A percentile compares a stretch with the other conserved stretches of the same genome.
Conservation (phyloP, 2,329 filamentous ascomycete species). For the Colletotrichum spinosum region DNA sequence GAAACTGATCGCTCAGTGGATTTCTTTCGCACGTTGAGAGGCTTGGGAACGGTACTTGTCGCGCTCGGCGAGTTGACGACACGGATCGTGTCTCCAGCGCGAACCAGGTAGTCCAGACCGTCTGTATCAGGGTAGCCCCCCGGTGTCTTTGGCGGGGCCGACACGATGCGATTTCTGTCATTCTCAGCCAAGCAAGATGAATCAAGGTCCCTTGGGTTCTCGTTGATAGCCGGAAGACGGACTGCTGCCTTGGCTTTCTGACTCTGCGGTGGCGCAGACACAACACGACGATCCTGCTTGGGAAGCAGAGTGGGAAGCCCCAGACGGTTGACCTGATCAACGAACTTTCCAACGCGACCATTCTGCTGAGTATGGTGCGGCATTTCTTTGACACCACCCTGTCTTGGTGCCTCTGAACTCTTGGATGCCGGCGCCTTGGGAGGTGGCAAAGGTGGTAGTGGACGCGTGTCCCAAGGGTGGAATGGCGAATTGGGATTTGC, state of each 20-base stretch:
- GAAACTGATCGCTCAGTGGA: conserved; percentile 22
- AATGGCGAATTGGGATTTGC: conserved; percentile 46
- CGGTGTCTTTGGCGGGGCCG: conserved; percentile 53
- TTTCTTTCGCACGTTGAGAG: conserved; percentile 57
- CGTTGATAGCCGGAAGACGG: conserved; percentile 62
- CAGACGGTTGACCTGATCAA: conserved; percentile 39
- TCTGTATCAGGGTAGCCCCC: conserved; percentile 45
- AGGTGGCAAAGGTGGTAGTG: conserved; percentile 62
- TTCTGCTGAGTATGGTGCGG: conserved; percentile 5
- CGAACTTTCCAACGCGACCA: conserved; percentile 36
- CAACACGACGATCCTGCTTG: conserved; percentile 57
- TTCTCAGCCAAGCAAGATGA: conserved; percentile 29
- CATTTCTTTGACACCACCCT: conserved; percentile 1
- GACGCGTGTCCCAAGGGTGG: conserved; percentile 58
- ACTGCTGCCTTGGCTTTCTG: conserved; percentile 51
- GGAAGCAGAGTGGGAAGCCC: conserved; percentile 47
- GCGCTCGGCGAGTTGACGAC: conserved; percentile 63
- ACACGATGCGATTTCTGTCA: conserved; percentile 58
- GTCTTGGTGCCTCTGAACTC: background rate
- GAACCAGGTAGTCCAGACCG: conserved; percentile 58
- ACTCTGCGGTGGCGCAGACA: conserved; percentile 63
- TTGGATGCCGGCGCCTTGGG: conserved; percentile 19
- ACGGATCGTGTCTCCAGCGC: conserved; percentile 64
- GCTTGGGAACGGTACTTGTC: conserved; percentile 49
- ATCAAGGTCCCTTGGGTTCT: conserved; percentile 47